Conservation (phyloP, 352 stramenopile genomes). For the Globisporangium polare region DNA sequence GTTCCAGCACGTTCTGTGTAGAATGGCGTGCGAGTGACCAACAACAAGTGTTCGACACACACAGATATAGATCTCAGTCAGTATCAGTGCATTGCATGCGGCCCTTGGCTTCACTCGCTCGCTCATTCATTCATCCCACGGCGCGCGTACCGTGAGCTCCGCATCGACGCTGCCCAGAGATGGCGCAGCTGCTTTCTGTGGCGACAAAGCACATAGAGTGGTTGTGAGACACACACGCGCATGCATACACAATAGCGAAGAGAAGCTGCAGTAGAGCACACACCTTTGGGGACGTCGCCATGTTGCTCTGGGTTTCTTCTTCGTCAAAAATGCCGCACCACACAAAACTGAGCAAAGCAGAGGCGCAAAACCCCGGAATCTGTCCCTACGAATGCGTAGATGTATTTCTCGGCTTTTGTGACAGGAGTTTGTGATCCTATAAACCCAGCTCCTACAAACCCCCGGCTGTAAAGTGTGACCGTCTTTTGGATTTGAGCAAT, state of each 20-base stretch:
- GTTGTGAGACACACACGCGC: neutral
- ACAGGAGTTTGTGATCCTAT: too few relatives aligned
- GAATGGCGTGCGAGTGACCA: too few relatives aligned
- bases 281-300: constrained; percentile 10
- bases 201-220: neutral
- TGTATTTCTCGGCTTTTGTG: too few relatives aligned
- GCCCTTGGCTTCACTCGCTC: neutral
- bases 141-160: constrained; percentile 8
- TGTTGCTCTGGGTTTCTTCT: constrained; percentile 2
- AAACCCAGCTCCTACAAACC: too few relatives aligned
- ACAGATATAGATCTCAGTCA: neutral
- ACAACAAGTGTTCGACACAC: neutral
- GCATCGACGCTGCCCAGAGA: constrained; percentile 6
- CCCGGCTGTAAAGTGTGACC: too few relatives aligned
- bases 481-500: too few relatives aligned
- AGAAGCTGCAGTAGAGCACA: neutral
- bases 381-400: too few relatives aligned
- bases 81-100: neutral
- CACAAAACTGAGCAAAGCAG: too few relatives aligned
- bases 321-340: neutral
- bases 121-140: neutral
- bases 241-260: neutral
- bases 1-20: constrained; percentile 47
- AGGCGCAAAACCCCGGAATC: too few relatives aligned
- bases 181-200: neutral